These are phyloP conservation scores for Ascomycota sp. DNA, from an alignment of 2,329 filamentous ascomycete species.

Conservation along the genomic window DNA sequence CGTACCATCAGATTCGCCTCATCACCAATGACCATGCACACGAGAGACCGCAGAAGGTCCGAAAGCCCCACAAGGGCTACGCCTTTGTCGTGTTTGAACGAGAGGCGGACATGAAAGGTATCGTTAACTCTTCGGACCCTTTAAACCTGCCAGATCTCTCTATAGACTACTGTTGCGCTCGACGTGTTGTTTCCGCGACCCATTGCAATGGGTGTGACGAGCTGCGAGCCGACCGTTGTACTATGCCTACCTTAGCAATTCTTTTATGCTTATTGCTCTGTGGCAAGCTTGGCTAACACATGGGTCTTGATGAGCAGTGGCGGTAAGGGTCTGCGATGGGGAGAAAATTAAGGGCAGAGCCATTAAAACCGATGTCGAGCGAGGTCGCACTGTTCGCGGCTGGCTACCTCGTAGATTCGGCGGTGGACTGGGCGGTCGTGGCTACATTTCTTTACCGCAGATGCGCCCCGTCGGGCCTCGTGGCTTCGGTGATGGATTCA, in stretches of 20 bases:
- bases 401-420: slow-evolving; percentile 87
- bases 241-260: too few relatives aligned
- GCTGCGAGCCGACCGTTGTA: background rate
- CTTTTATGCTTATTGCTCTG: too few relatives aligned
- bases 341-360: slow-evolving; percentile 82
- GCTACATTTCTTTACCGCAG: slow-evolving; percentile 69
- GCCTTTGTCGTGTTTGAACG: slow-evolving; percentile 93
- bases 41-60: slow-evolving; percentile 54
- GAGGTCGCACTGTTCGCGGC: slow-evolving; percentile 78
- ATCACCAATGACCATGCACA: slow-evolving; percentile 55
- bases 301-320: slow-evolving; percentile 50
- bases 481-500: slow-evolving; percentile 36
- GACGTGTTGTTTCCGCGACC: too few relatives aligned
- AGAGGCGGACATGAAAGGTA: slow-evolving; percentile 99
- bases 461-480: slow-evolving; percentile 48
- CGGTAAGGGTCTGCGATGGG: slow-evolving; percentile 68
- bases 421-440: slow-evolving; percentile 76
- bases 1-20: slow-evolving; percentile 54
- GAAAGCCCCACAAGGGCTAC: slow-evolving; percentile 72
- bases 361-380: slow-evolving; percentile 88
- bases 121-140: background rate
- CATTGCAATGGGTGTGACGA: background rate
- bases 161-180: too few relatives aligned
- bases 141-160: too few relatives aligned
- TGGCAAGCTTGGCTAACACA: slow-evolving; percentile 51